phyloP scores from a whole-genome alignment of 2,329 filamentous ascomycete genomes.

The Dactylellina sp. region DNA sequence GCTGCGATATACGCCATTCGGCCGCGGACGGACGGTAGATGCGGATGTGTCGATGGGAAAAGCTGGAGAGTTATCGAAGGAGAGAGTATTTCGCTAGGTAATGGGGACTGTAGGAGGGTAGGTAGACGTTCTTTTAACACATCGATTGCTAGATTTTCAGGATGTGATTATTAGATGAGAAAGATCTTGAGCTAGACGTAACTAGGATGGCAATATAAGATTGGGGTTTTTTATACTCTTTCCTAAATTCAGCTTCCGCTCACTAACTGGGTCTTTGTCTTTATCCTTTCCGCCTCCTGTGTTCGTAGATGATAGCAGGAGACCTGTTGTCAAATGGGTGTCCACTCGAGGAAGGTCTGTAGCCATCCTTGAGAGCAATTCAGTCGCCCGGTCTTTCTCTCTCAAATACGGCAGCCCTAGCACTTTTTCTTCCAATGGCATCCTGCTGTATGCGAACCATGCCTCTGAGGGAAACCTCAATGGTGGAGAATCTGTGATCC shows the following conservation, averaged over 20 bases:
- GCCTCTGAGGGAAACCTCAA: constrained; percentile 16
- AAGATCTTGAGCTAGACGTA: neutral
- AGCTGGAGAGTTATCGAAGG: constrained; percentile 78
- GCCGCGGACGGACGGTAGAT: constrained; percentile 91
- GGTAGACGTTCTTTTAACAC: constrained; percentile 76
- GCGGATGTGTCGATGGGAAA: constrained; percentile 81
- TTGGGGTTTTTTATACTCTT: constrained; percentile 56
- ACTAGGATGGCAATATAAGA: too few species aligned
- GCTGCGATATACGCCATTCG: constrained; percentile 91
- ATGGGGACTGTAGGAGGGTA: constrained; percentile 74
- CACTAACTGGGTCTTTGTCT: constrained; percentile 56
- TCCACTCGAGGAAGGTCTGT: neutral
- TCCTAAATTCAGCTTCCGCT: constrained; percentile 59
- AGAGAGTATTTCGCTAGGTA: constrained; percentile 80
- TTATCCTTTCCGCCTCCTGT: constrained; percentile 6
- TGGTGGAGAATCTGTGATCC: neutral
- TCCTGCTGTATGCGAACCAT: constrained; percentile 69
- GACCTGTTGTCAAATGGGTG: neutral
- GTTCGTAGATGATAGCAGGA: constrained; percentile 25
- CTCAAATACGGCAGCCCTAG: constrained; percentile 65
- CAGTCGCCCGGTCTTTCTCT: neutral
- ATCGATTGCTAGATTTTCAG: constrained; percentile 67
- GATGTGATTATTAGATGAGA: neutral
- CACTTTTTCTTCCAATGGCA: constrained; percentile 77
- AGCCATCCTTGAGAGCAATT: neutral